Evolutionary conservation across 495 filamentous ascomycete species (phyloP).

Genomic region (Cladorrhinum samala): DNA sequence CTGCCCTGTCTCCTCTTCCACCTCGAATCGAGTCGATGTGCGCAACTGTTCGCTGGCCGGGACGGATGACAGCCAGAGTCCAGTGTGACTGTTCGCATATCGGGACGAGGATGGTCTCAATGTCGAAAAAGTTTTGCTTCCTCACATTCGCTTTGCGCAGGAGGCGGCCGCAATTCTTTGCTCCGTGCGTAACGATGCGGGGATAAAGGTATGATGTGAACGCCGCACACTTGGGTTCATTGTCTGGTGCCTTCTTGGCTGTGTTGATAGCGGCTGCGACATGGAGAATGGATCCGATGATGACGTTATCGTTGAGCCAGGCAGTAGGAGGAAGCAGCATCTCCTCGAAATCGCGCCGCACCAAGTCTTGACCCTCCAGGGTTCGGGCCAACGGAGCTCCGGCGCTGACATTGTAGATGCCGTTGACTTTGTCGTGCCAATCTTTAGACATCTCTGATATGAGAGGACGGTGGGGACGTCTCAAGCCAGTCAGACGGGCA

Average conservation of each 20-base stretch:
- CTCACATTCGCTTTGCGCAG: slow-evolving; percentile 27
- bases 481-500: slow-evolving; percentile 9
- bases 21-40: slow-evolving; percentile 66
- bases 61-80: slow-evolving; percentile 67
- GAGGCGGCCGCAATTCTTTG: slow-evolving; percentile 25
- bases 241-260: slow-evolving; percentile 36
- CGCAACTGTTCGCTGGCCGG: slow-evolving; percentile 55
- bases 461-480: slow-evolving; percentile 16
- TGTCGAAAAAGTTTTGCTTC: slow-evolving; percentile 33
- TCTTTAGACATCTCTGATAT: slow-evolving; percentile 23
- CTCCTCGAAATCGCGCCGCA: slow-evolving; percentile 52
- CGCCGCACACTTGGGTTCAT: slow-evolving; percentile 59
- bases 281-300: slow-evolving; percentile 60
- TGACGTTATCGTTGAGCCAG: slow-evolving; percentile 83
- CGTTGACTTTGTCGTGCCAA: slow-evolving; percentile 26
- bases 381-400: slow-evolving; percentile 32
- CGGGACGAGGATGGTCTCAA: slow-evolving; percentile 43
- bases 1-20: slow-evolving; percentile 12
- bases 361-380: slow-evolving; percentile 51
- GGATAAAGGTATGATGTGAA: slow-evolving; percentile 69
- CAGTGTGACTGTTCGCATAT: slow-evolving; percentile 45
- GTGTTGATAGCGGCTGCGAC: slow-evolving; percentile 56
- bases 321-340: slow-evolving; percentile 45
- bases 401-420: slow-evolving; percentile 11
- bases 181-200: slow-evolving; percentile 49